These are phyloP conservation scores for Wickerhamiella cacticola DNA, from an alignment of 805 yeast genomes.

Conservation along the genomic window DNA sequence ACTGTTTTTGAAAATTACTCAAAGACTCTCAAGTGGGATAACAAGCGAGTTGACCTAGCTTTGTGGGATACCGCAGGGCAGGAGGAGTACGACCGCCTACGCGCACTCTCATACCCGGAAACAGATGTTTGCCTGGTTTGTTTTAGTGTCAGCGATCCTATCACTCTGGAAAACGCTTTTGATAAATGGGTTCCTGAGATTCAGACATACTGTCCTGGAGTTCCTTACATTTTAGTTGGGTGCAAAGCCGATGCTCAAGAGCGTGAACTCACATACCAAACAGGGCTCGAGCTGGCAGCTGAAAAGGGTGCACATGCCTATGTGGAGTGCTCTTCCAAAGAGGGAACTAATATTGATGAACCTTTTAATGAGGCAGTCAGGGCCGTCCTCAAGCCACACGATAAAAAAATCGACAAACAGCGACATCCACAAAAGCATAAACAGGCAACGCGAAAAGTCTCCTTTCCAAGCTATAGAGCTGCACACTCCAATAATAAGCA, in stretches of 20 bases:
- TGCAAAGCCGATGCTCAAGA: conserved; percentile 53
- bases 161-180: conserved; percentile 56
- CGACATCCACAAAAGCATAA: conserved; percentile 77
- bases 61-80: conserved; percentile 90
- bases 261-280: conserved; percentile 28
- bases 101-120: conserved; percentile 72
- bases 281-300: conserved; percentile 43
- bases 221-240: conserved; percentile 72
- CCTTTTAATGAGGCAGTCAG: conserved; percentile 54
- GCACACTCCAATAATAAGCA: conserved; percentile 31
- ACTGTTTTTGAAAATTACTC: conserved; percentile 74
- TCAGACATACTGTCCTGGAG: conserved; percentile 64
- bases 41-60: conserved; percentile 51
- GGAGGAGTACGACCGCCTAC: conserved; percentile 68
- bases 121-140: conserved; percentile 66
- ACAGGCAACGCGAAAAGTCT: neutral
- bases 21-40: conserved; percentile 39
- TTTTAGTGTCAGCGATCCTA: conserved; percentile 52
- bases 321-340: conserved; percentile 68
- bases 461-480: neutral
- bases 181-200: conserved; percentile 88
- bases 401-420: conserved; percentile 38
- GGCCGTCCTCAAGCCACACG: conserved; percentile 22
- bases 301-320: conserved; percentile 59
- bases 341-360: conserved; percentile 49